Base-by-base conservation (phyloP, 768 basidiomycete species). In the Leccinum imitatum region DNA sequence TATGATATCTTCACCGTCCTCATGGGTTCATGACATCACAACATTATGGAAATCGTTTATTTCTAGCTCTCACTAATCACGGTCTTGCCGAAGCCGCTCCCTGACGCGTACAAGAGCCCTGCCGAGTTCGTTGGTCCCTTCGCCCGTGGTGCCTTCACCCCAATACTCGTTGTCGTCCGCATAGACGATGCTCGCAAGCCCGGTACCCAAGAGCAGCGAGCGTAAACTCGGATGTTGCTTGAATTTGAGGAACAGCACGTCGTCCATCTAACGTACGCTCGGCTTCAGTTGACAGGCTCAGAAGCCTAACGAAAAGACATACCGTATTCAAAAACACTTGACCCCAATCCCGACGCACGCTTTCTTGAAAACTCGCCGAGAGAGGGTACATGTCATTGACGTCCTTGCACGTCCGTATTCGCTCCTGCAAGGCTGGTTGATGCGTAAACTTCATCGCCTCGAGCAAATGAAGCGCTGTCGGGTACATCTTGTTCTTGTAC, bases 391-490 rank as follows among this genome's bases (percentile, higher is more conserved):
- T 79, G 14, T 79, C 77, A 47, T 71, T 71, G n/a, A 75, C 71
- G 23, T 70, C 76, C n/a, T 66, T 67, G 59, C 75, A 75, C 13
- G 60, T 65, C 55, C 88, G 78, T 58, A 92, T 87, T 30, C 66
- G 65, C 57, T 89, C 85, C 11, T 84, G 84, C 17, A 88, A 64
- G 0, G 82, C 80, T 0, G 82, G 83, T 3, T 77, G 75, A 21
- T 76, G 70, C 39, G 84, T 66, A 70, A 85, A 93, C 69, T 89
- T 89, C 67, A 89, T 76, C 9, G 90, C 89, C 72, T 93, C 89
- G 56, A 84, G 81, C n/a, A 93, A 78, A 64, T 93, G 91, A 65
- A 85, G 71, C 10, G 87, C 91, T 2, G 84, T 87, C 2, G 88
- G 88, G 64, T 86, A 93, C 46, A 73, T 71, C 56, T 75, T 76